These are phyloP conservation scores for Escovopsis weberi DNA, from an alignment of 2,329 filamentous ascomycete species.

Conservation along the genomic window DNA sequence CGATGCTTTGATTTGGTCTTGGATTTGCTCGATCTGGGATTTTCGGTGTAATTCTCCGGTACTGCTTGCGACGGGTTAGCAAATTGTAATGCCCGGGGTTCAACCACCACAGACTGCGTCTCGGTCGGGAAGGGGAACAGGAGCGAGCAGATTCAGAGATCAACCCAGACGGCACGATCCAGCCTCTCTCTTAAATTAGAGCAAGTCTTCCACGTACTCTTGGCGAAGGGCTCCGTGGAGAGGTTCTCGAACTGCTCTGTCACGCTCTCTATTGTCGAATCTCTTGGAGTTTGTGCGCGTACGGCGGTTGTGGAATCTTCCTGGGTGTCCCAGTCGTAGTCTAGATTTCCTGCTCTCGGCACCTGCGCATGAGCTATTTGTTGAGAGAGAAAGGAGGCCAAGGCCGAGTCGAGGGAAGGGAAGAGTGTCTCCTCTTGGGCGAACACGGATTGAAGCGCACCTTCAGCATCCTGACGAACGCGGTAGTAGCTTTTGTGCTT, in stretches of 20 bases:
- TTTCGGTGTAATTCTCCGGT: slow-evolving; percentile 2
- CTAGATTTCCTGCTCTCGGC: slow-evolving; percentile 7
- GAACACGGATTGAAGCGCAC: slow-evolving; percentile 4
- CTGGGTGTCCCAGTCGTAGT: slow-evolving; percentile 9
- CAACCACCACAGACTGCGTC: background rate
- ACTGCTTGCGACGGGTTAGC: slow-evolving; percentile 2
- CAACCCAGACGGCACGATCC: no score
- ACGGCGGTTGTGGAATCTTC: slow-evolving; percentile 1
- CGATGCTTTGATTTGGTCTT: slow-evolving; percentile 7
- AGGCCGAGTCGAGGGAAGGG: background rate
- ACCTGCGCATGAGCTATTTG: slow-evolving; percentile 1
- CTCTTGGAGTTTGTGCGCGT: slow-evolving; percentile 6
- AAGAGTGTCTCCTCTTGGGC: no score
- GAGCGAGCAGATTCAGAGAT: no score
- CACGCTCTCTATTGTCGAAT: slow-evolving; percentile 5
- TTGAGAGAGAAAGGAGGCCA: slow-evolving; percentile 2
- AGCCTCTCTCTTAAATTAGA: no score
- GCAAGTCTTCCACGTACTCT: slow-evolving; percentile 4
- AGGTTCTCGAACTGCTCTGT: slow-evolving; percentile 4
- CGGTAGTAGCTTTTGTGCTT: slow-evolving; percentile 9
- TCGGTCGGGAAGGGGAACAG: background rate
- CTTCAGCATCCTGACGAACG: slow-evolving; percentile 13
- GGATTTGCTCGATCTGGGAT: slow-evolving; percentile 4
- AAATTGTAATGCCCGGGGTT: background rate
- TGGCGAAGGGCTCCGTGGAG: slow-evolving; percentile 2